Evolutionary conservation across 2,329 filamentous ascomycete genomes (phyloP).

Genomic region (Cladosporium phlei): DNA sequence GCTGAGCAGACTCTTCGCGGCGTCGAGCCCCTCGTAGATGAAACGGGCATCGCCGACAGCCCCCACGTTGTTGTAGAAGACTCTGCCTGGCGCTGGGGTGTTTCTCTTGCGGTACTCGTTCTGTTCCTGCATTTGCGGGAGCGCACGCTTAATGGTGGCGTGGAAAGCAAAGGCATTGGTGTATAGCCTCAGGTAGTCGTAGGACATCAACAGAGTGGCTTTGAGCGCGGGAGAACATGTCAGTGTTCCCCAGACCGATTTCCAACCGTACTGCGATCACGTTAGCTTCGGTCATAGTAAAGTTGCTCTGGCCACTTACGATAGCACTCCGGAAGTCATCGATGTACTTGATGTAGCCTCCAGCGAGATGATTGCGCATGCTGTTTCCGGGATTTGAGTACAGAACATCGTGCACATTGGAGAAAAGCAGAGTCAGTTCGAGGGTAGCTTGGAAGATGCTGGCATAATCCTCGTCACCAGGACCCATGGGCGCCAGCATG

Average conservation of each 20-base stretch:
- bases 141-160: conserved; percentile 53
- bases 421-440: conserved; percentile 67
- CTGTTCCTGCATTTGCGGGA: conserved; percentile 32
- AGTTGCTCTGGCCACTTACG: background rate
- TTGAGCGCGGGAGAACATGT: conserved; percentile 63
- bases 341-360: conserved; percentile 70
- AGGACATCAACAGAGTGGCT: conserved; percentile 63
- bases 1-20: conserved; percentile 46
- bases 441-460: conserved; percentile 66
- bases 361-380: conserved; percentile 64
- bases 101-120: conserved; percentile 19
- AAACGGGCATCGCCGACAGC: conserved; percentile 46
- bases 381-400: conserved; percentile 67
- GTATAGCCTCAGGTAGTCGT: conserved; percentile 68
- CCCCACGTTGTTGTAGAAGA: conserved; percentile 48
- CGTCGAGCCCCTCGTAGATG: conserved; percentile 48
- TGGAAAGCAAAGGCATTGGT: conserved; percentile 74
- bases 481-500: conserved; percentile 54
- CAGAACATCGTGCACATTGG: conserved; percentile 68
- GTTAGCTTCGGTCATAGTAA: background rate
- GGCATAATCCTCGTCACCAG: conserved; percentile 62
- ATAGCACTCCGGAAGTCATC: conserved; percentile 68
- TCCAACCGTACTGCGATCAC: conserved; percentile 54
- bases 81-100: conserved; percentile 17
- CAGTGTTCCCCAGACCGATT: conserved; percentile 63